Evolutionary conservation across 1,284 basidiomycete genomes (phyloP).

Genomic region (Bjerkandera adusta): DNA sequence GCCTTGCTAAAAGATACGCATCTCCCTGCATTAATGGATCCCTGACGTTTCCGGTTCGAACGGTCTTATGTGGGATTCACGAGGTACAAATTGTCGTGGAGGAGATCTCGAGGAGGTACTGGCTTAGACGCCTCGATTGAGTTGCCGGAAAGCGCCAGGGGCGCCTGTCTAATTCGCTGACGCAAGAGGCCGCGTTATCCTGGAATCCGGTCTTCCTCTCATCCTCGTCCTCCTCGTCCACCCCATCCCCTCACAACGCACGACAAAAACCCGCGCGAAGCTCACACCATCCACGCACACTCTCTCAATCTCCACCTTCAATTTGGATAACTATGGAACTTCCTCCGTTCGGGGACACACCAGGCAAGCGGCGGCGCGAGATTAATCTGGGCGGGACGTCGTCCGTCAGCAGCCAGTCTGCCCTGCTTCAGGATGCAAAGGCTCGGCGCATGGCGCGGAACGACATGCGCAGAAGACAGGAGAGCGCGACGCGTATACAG

Average conservation of each 20-base stretch:
- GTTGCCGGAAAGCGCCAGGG: not conserved
- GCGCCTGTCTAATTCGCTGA: not conserved
- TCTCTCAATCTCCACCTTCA: not conserved
- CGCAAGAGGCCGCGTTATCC: conserved; percentile 1
- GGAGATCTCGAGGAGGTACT: too few species aligned
- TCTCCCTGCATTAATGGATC: too few species aligned
- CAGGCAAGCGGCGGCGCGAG: conserved; percentile 45
- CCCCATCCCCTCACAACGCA: not conserved
- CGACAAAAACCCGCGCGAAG: not conserved
- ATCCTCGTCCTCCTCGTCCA: not conserved
- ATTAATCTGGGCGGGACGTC: conserved; percentile 78
- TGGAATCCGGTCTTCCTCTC: not conserved
- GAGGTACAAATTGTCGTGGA: too few species aligned
- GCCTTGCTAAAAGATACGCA: too few species aligned
- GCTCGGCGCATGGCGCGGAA: conserved; percentile 56
- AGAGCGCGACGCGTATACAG: conserved; percentile 61
- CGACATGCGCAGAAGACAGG: conserved; percentile 49
- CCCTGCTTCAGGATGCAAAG: conserved; percentile 62
- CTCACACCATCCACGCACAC: not conserved
- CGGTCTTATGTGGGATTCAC: too few species aligned
- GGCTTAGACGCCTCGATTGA: too few species aligned
- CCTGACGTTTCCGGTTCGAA: too few species aligned
- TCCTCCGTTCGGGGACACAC: conserved; percentile 45
- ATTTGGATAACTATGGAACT: conserved; percentile 19
- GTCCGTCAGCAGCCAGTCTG: conserved; percentile 46